A percentile compares a stretch with the other conserved stretches of the same genome.
Conservation (phyloP, 2,329 filamentous ascomycete species). For the Rachicladosporium sp. region DNA sequence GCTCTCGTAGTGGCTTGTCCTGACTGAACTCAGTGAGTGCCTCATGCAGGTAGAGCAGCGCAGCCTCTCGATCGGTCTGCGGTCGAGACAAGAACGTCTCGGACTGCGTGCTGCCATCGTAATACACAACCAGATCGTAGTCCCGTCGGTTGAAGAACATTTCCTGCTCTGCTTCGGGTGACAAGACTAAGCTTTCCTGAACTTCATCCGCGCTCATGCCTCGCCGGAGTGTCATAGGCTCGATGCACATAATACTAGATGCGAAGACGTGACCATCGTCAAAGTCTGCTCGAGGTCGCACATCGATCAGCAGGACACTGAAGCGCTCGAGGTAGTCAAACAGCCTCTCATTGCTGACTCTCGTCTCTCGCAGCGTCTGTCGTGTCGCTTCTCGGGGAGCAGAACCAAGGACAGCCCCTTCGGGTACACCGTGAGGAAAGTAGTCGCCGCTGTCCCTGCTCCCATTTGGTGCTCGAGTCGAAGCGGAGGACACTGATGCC, state of each 20-base stretch:
- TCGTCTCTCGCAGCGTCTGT: constrained; percentile 42
- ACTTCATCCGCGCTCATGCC: constrained; percentile 53
- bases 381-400: neutral
- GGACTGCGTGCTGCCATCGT: constrained; percentile 59
- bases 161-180: constrained; percentile 59
- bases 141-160: constrained; percentile 61
- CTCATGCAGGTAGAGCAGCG: constrained; percentile 62
- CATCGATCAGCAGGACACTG: constrained; percentile 71
- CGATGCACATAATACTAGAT: constrained; percentile 75
- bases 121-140: constrained; percentile 82
- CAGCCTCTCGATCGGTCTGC: constrained; percentile 27
- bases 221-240: constrained; percentile 63
- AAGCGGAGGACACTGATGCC: constrained; percentile 20
- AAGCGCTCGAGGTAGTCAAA: constrained; percentile 56
- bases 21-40: constrained; percentile 77
- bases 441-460: constrained; percentile 27
- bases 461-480: constrained; percentile 26
- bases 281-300: constrained; percentile 66
- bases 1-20: constrained; percentile 57
- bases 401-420: constrained; percentile 16
- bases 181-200: constrained; percentile 57
- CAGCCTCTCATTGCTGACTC: constrained; percentile 58
- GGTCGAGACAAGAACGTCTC: constrained; percentile 43
- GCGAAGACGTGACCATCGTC: constrained; percentile 83
- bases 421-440: constrained; percentile 21